Percentiles rank a stretch among this genome's conserved stretches.
Conservation (phyloP, 768 basidiomycete species). For the Phaeotremella fagi region DNA sequence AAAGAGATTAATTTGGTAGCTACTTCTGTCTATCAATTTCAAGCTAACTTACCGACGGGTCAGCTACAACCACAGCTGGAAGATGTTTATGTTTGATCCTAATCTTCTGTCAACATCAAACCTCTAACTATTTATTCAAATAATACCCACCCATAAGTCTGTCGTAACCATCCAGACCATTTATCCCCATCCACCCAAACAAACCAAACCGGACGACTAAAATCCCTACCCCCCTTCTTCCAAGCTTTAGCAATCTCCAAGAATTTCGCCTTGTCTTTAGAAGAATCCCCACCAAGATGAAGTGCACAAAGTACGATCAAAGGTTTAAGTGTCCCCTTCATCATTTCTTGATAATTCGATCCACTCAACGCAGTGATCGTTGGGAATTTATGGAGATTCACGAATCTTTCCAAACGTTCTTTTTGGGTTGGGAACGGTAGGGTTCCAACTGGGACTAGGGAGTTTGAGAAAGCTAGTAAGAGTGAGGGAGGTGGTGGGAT, state of each 20-base stretch:
- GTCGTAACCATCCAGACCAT: constrained; percentile 87
- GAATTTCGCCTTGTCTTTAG: constrained; percentile 54
- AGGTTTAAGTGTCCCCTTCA: constrained; percentile 71
- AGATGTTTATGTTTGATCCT: constrained; percentile 44
- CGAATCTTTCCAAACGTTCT: constrained; percentile 55
- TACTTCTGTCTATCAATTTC: background rate
- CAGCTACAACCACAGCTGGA: constrained; percentile 64
- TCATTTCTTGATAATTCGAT: constrained; percentile 75
- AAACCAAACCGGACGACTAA: constrained; percentile 60
- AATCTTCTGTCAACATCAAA: constrained; percentile 34
- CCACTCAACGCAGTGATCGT: constrained; percentile 67
- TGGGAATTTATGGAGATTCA: constrained; percentile 67
- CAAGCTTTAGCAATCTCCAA: constrained; percentile 59
- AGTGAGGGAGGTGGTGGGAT: constrained; percentile 45
- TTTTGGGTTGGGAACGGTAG: constrained; percentile 18
- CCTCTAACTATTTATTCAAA: constrained; percentile 10
- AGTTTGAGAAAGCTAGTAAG: constrained; percentile 65
- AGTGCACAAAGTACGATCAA: constrained; percentile 67
- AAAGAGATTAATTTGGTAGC: background rate
- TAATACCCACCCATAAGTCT: constrained; percentile 65
- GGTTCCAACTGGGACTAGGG: constrained; percentile 51
- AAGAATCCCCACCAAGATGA: constrained; percentile 37
- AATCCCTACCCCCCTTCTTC: constrained; percentile 53
- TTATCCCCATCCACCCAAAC: constrained; percentile 79
- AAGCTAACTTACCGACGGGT: constrained; percentile 62